phyloP scores from a whole-genome alignment of 2,329 filamentous ascomycete species.

The Aspergillus aculeatus region DNA sequence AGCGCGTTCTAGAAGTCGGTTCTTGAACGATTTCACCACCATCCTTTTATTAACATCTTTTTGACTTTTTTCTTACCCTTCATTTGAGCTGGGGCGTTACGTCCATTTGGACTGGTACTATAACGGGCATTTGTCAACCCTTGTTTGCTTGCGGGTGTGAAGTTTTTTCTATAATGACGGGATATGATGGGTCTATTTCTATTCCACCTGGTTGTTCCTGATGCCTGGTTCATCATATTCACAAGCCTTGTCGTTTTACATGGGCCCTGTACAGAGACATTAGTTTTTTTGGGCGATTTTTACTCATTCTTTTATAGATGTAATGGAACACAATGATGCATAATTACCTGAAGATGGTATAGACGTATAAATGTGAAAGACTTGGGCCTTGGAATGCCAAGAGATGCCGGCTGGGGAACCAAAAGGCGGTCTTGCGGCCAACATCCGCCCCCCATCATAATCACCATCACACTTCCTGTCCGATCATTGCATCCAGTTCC shows the following conservation, averaged over 20 bases:
- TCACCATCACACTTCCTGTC: background rate
- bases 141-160: slow-evolving; percentile 14
- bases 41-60: slow-evolving; percentile 16
- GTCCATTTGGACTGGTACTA: slow-evolving; percentile 17
- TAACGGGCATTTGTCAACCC: slow-evolving; percentile 18
- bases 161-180: slow-evolving; percentile 33
- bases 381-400: background rate
- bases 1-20: slow-evolving; percentile 33
- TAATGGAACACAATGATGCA: background rate
- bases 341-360: background rate
- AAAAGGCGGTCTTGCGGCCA: slow-evolving; percentile 3
- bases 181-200: slow-evolving; percentile 28
- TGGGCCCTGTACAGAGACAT: slow-evolving; percentile 3
- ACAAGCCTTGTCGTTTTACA: slow-evolving; percentile 1
- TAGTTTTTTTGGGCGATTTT: background rate
- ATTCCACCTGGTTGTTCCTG: slow-evolving; percentile 8
- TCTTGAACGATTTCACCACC: slow-evolving; percentile 21
- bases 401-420: background rate
- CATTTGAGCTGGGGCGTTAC: slow-evolving; percentile 27
- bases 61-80: slow-evolving; percentile 15
- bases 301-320: background rate
- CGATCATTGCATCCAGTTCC: background rate
- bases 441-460: background rate
- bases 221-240: slow-evolving; percentile 1
- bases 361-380: background rate